Conservation (phyloP, 2,329 filamentous ascomycete species). For the Malbranchea zuffiana region DNA sequence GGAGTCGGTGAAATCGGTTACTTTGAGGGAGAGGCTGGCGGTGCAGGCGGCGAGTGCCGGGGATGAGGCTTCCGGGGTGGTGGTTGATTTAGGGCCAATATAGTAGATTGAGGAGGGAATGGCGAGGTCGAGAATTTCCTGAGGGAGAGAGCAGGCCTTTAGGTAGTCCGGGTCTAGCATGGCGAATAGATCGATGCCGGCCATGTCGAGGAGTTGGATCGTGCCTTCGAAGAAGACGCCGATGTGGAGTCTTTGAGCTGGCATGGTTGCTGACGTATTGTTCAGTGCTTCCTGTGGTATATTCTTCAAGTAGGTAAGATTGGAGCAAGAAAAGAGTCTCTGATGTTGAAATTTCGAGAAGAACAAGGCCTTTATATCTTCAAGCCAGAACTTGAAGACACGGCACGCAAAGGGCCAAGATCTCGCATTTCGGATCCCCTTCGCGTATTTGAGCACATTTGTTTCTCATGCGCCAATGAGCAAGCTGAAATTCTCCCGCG, state of each 20-base stretch:
- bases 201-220: conserved; percentile 32
- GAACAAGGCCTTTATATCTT: too few relatives aligned
- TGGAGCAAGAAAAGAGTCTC: too few relatives aligned
- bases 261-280: conserved; percentile 3
- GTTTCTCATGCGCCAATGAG: too few relatives aligned
- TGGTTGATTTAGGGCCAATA: conserved; percentile 20
- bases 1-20: conserved; percentile 23
- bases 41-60: conserved; percentile 15
- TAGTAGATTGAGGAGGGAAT: conserved; percentile 8
- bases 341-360: too few relatives aligned
- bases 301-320: too few relatives aligned
- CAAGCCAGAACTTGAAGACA: too few relatives aligned
- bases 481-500: too few relatives aligned
- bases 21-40: conserved; percentile 20
- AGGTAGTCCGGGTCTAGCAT: conserved; percentile 28
- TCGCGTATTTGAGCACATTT: too few relatives aligned
- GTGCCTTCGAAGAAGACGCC: conserved; percentile 28
- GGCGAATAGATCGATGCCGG: conserved; percentile 29
- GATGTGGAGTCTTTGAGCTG: conserved; percentile 18
- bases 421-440: too few relatives aligned
- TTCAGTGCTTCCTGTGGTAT: too few relatives aligned
- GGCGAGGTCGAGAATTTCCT: conserved; percentile 1
- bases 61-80: too few relatives aligned
- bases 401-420: too few relatives aligned
- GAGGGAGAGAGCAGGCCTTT: conserved; percentile 22